phyloP scores from a whole-genome alignment of 805 yeast genomes.

The Maudiozyma pseudohumilis region DNA sequence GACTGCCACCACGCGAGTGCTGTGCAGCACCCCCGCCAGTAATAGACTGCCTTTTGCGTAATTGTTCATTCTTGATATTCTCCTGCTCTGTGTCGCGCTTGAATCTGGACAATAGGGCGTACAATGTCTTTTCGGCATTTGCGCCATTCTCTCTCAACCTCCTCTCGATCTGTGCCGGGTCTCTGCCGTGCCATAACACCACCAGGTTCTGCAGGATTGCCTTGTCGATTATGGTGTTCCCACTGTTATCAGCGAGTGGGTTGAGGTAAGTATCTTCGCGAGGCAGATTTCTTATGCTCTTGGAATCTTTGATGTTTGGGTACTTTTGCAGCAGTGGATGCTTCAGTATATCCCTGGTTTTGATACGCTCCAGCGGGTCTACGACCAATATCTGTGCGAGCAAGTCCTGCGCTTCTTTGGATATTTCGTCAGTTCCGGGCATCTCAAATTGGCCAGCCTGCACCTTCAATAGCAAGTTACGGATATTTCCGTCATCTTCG shows the following conservation, averaged over 20 bases:
- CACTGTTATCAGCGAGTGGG: conserved; percentile 27
- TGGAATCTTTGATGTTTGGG: conserved; percentile 30
- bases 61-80: conserved; percentile 25
- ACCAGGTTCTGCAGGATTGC: conserved; percentile 69
- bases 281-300: conserved; percentile 30
- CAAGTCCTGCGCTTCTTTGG: conserved; percentile 79
- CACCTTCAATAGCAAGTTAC: conserved; percentile 78
- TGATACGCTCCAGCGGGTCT: conserved; percentile 70
- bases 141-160: conserved; percentile 46
- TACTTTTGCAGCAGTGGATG: conserved; percentile 82
- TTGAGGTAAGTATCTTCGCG: conserved; percentile 32
- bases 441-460: conserved; percentile 80
- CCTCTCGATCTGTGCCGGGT: conserved; percentile 40
- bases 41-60: conserved; percentile 33
- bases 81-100: conserved; percentile 43
- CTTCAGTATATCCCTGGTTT: conserved; percentile 59
- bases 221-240: conserved; percentile 43
- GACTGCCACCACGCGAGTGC: conserved; percentile 5
- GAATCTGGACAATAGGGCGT: conserved; percentile 63
- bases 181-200: conserved; percentile 74
- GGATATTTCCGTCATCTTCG: conserved; percentile 72
- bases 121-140: conserved; percentile 72
- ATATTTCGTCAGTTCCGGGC: conserved; percentile 66
- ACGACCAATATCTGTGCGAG: conserved; percentile 73
- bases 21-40: conserved; percentile 6